Evolutionary conservation across 2,329 filamentous ascomycete genomes (phyloP).

Genomic region (Penicillium sp.): DNA sequence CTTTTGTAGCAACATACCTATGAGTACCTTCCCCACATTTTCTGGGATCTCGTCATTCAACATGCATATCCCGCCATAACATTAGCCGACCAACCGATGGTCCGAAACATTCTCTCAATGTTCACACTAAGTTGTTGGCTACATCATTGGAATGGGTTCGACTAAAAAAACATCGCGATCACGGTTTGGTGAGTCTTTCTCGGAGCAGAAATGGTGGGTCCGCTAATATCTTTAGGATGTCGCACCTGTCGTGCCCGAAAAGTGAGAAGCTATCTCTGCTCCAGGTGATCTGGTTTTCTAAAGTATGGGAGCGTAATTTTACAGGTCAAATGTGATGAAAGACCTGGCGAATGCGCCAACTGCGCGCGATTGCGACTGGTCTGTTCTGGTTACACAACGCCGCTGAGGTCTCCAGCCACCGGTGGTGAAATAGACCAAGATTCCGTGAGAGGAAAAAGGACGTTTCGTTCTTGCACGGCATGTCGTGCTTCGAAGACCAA

Average conservation of each 20-base stretch:
- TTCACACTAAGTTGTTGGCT: neutral
- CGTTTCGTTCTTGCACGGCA: conserved; percentile 19
- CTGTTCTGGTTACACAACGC: conserved; percentile 17
- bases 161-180: conserved; percentile 16
- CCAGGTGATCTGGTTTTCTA: neutral
- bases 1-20: neutral
- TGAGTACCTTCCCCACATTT: neutral
- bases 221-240: conserved; percentile 13
- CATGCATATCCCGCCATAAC: neutral
- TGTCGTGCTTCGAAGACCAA: conserved; percentile 23
- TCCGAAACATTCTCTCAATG: neutral
- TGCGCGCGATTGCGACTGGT: conserved; percentile 20
- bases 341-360: conserved; percentile 19
- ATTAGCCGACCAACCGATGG: conserved; percentile 1
- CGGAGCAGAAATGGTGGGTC: neutral
- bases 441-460: conserved; percentile 14
- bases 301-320: neutral
- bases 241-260: conserved; percentile 24
- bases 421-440: neutral
- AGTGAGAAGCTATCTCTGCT: conserved; percentile 7
- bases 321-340: conserved; percentile 24
- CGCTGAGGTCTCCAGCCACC: conserved; percentile 1
- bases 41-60: neutral
- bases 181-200: conserved; percentile 17
- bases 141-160: neutral